Evolutionary conservation across 1,284 basidiomycete genomes (phyloP).

Genomic region (Somion occarium): DNA sequence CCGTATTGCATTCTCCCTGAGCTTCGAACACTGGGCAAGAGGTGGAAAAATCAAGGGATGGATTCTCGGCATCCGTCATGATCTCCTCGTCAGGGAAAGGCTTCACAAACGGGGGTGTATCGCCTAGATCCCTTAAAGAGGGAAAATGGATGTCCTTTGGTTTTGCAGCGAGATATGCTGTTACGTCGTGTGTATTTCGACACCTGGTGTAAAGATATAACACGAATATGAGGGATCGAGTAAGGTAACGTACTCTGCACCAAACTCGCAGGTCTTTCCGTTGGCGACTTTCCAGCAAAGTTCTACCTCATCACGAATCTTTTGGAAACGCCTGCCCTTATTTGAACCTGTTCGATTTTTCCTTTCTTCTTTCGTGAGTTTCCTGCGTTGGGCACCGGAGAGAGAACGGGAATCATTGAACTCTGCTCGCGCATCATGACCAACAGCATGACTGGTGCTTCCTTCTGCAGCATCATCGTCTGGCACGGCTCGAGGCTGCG

Average conservation of each 20-base stretch:
- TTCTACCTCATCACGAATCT: slow-evolving; percentile 69
- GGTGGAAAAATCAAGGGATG: slow-evolving; percentile 45
- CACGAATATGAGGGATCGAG: slow-evolving; percentile 2
- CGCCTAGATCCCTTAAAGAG: slow-evolving; percentile 33
- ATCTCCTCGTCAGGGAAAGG: slow-evolving; percentile 19
- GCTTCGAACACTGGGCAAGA: slow-evolving; percentile 73
- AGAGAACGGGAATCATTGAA: slow-evolving; percentile 20
- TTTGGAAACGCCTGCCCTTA: slow-evolving; percentile 70
- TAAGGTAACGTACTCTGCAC: slow-evolving; percentile 46
- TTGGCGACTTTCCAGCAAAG: slow-evolving; percentile 72
- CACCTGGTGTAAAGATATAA: slow-evolving; percentile 45
- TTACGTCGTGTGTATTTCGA: slow-evolving; percentile 77
- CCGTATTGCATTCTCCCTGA: slow-evolving; percentile 80
- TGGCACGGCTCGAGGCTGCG: slow-evolving; percentile 32
- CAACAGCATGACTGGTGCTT: slow-evolving; percentile 36
- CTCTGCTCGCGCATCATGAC: slow-evolving; percentile 25
- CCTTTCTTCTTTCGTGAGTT: slow-evolving; percentile 56
- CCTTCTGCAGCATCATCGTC: slow-evolving; percentile 82
- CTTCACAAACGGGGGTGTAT: slow-evolving; percentile 49
- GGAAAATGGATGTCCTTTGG: slow-evolving; percentile 68
- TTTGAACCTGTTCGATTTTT: slow-evolving; percentile 75
- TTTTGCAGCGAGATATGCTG: slow-evolving; percentile 74
- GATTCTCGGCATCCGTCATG: slow-evolving; percentile 29
- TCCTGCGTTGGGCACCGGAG: slow-evolving; percentile 36
- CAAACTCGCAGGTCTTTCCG: slow-evolving; percentile 61